phyloP scores from a whole-genome alignment of 2,329 filamentous ascomycete species.

The Trichoderma afroharzianum region DNA sequence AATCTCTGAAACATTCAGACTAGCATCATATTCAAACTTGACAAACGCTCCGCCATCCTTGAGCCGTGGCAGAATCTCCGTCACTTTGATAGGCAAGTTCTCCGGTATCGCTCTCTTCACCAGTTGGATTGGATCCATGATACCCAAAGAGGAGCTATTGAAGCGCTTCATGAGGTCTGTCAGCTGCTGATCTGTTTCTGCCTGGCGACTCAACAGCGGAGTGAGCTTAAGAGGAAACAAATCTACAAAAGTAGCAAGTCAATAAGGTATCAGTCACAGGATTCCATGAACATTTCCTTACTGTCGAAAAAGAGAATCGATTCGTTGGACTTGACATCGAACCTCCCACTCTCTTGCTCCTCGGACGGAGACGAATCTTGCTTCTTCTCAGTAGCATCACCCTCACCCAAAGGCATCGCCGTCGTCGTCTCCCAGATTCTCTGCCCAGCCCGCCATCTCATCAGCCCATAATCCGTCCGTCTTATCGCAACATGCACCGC shows the following conservation, averaged over 20 bases:
- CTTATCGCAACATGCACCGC: neutral
- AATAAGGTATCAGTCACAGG: neutral
- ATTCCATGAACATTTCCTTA: constrained; percentile 39
- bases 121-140: constrained; percentile 50
- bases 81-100: constrained; percentile 63
- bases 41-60: constrained; percentile 94
- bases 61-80: constrained; percentile 75
- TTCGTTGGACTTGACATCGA: constrained; percentile 71
- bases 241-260: constrained; percentile 45
- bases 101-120: constrained; percentile 62
- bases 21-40: constrained; percentile 63
- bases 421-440: constrained; percentile 28
- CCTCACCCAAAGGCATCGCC: constrained; percentile 10
- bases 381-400: constrained; percentile 54
- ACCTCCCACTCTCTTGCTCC: constrained; percentile 74
- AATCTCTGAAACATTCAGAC: constrained; percentile 38
- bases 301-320: constrained; percentile 88
- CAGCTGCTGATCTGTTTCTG: constrained; percentile 48
- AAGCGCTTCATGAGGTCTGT: constrained; percentile 50
- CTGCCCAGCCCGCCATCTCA: constrained; percentile 5
- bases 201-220: constrained; percentile 41
- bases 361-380: constrained; percentile 36
- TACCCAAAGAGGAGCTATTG: constrained; percentile 47
- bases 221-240: constrained; percentile 76
- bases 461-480: neutral